These are phyloP conservation scores for Plasmodium vinckei DNA, from an alignment of 169 alveolate genomes.

Conservation along the genomic window DNA sequence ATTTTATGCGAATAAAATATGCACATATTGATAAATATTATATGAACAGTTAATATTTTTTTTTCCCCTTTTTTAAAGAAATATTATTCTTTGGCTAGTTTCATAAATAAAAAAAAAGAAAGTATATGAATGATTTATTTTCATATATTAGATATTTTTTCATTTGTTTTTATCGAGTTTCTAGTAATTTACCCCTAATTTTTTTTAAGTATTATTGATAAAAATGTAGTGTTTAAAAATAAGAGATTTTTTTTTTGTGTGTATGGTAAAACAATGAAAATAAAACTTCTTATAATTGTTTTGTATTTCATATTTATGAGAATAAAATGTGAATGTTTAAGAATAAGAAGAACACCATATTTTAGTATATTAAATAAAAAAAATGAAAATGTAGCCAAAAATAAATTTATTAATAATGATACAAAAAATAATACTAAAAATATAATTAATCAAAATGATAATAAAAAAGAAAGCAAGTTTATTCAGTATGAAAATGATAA, in stretches of 20 bases:
- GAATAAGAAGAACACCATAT: neutral
- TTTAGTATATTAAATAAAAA: neutral
- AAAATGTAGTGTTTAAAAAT: constrained; percentile 14
- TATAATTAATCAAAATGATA: neutral
- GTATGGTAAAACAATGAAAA: constrained; percentile 22
- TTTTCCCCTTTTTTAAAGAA: no score
- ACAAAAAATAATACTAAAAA: neutral
- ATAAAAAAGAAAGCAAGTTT: constrained; percentile 49
- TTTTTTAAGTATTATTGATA: neutral
- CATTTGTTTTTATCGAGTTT: no score
- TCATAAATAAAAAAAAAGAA: no score
- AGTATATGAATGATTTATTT: no score
- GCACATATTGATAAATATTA: no score
- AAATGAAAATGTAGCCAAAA: neutral
- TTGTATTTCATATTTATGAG: constrained; percentile 15
- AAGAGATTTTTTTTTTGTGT: neutral
- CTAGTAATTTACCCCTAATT: no score
- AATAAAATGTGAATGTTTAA: constrained; percentile 11
- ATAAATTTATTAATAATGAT: neutral
- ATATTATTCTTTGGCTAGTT: no score
- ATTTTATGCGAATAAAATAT: no score
- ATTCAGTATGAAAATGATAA: constrained; percentile 46
- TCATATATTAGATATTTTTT: no score
- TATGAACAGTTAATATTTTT: no score
- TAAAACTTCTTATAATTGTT: constrained; percentile 7